These are phyloP conservation scores for Trichosanthes truncata DNA, from an alignment of 306 rosid genomes.

Conservation along the genomic window DNA sequence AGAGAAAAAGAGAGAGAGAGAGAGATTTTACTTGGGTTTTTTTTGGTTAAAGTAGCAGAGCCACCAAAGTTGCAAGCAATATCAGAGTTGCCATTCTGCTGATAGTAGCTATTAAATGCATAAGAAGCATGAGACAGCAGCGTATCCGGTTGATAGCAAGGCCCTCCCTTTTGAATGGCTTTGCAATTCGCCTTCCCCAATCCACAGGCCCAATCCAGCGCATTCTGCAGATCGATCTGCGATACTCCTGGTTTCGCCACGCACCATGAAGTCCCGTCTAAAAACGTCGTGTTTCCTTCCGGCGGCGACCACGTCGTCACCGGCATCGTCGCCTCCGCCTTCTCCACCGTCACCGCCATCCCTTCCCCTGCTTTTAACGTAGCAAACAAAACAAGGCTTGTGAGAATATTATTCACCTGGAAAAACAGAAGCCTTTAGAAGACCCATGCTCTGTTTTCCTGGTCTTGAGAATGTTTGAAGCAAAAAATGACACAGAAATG, in stretches of 20 bases:
- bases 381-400: not conserved
- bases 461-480: not conserved
- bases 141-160: conserved; percentile 66
- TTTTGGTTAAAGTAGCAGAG: conserved; percentile 51
- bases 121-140: conserved; percentile 83
- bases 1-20: too few relatives aligned
- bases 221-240: conserved; percentile 74
- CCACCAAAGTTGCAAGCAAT: conserved; percentile 97
- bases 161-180: conserved; percentile 48
- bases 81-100: conserved; percentile 84
- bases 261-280: conserved; percentile 88
- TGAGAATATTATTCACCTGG: not conserved
- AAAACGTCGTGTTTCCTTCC: conserved; percentile 88
- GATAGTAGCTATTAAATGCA: conserved; percentile 77
- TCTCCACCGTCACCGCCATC: conserved; percentile 35
- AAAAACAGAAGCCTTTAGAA: not conserved
- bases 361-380: not conserved
- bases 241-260: conserved; percentile 74
- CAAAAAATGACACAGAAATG: not conserved
- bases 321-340: conserved; percentile 45
- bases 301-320: conserved; percentile 58
- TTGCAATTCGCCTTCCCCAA: conserved; percentile 65
- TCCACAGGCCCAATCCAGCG: conserved; percentile 96
- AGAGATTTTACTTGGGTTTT: conserved; percentile 45
- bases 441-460: not conserved